These are phyloP conservation scores for Wickerhamiella parazyma DNA, from an alignment of 805 yeast genomes.

Conservation along the genomic window DNA sequence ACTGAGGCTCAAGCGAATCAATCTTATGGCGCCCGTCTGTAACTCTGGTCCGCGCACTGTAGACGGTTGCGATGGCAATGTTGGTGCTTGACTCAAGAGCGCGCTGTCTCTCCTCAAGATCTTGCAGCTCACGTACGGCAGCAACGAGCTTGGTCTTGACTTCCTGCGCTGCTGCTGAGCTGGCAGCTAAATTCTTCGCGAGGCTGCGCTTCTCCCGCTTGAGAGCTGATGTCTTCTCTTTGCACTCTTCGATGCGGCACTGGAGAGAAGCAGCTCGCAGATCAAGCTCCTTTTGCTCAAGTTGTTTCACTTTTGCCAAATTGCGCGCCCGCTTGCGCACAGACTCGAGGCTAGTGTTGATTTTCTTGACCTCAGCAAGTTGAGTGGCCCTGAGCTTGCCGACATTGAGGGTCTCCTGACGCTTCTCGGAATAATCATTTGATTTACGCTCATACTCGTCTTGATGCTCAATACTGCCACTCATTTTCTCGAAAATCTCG, in stretches of 20 bases:
- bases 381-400: constrained; percentile 1
- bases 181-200: constrained; percentile 2
- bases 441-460: constrained; percentile 52
- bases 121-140: not conserved
- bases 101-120: not conserved
- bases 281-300: not conserved
- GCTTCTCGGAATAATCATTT: constrained; percentile 33
- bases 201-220: constrained; percentile 3
- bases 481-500: constrained; percentile 60
- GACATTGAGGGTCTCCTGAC: not conserved
- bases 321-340: not conserved
- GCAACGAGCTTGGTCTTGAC: constrained; percentile 10
- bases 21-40: not conserved
- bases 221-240: not conserved
- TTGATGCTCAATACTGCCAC: constrained; percentile 61
- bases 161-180: constrained; percentile 8
- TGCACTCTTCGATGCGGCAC: not conserved
- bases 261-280: constrained; percentile 1
- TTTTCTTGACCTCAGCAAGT: not conserved
- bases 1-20: constrained; percentile 2
- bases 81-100: not conserved
- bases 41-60: not conserved
- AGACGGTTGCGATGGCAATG: not conserved
- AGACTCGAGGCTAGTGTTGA: not conserved
- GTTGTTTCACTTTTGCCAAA: not conserved